Percentiles rank a stretch among this genome's conserved stretches.
Evolutionary conservation across 768 basidiomycete species (phyloP).

Genomic region (Lentinula sp.): DNA sequence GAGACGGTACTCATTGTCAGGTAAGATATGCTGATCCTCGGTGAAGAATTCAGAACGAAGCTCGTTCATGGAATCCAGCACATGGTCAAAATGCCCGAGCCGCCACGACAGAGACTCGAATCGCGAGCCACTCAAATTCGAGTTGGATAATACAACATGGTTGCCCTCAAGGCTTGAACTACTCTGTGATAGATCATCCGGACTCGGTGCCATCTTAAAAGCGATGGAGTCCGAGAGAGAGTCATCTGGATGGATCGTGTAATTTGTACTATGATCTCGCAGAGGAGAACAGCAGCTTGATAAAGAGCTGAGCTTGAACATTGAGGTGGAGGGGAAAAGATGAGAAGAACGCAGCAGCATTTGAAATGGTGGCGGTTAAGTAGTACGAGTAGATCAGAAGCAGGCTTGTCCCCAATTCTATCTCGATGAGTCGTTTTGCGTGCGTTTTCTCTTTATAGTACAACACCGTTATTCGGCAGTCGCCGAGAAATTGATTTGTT

Average conservation of each 20-base stretch:
- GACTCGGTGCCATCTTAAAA: not conserved
- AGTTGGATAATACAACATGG: not conserved
- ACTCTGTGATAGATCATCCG: not conserved
- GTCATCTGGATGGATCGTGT: not conserved
- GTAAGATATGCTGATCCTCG: not conserved
- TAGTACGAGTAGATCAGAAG: not conserved
- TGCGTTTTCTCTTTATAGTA: not conserved
- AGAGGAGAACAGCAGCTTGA: no score
- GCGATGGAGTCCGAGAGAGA: not conserved
- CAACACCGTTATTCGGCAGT: not conserved
- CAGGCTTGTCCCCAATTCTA: not conserved
- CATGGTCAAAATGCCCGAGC: not conserved
- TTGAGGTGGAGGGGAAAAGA: not conserved
- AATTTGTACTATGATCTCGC: not conserved
- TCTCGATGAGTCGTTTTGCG: constrained; percentile 1
- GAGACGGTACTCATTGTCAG: not conserved
- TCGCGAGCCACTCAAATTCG: not conserved
- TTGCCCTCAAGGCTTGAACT: not conserved
- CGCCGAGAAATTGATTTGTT: not conserved
- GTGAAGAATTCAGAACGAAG: constrained; percentile 1
- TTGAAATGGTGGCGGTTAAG: not conserved
- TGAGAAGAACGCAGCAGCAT: not conserved
- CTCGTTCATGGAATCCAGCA: not conserved
- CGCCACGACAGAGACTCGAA: constrained; percentile 1
- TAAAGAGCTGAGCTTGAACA: no score